phyloP scores from a whole-genome alignment of 2,329 filamentous ascomycete genomes.

The Alternaria brassicae region DNA sequence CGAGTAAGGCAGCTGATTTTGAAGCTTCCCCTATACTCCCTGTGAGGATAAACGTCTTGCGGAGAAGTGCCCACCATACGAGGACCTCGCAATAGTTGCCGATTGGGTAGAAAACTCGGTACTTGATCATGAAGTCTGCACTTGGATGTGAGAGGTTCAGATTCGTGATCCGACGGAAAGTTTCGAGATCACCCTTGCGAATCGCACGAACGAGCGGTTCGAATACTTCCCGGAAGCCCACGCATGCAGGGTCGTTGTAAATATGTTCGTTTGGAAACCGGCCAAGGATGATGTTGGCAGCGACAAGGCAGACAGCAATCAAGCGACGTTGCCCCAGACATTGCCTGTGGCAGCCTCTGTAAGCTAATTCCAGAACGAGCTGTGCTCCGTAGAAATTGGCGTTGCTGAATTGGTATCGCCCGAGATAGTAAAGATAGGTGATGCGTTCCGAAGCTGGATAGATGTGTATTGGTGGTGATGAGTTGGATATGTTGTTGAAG shows the following conservation, averaged over 20 bases:
- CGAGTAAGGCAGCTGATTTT: slow-evolving; percentile 71
- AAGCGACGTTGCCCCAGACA: slow-evolving; percentile 73
- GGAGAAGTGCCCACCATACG: slow-evolving; percentile 82
- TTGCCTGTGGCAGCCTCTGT: slow-evolving; percentile 69
- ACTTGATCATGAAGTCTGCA: slow-evolving; percentile 73
- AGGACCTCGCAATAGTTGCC: slow-evolving; percentile 79
- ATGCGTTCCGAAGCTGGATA: slow-evolving; percentile 89
- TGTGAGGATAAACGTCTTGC: slow-evolving; percentile 78
- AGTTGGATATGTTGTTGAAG: slow-evolving; percentile 84
- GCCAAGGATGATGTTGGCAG: slow-evolving; percentile 82
- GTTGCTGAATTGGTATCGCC: slow-evolving; percentile 86
- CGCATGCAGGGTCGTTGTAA: slow-evolving; percentile 73
- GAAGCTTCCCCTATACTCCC: slow-evolving; percentile 67
- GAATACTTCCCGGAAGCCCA: slow-evolving; percentile 70
- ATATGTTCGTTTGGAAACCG: slow-evolving; percentile 76
- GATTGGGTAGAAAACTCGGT: slow-evolving; percentile 77
- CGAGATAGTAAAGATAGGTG: slow-evolving; percentile 93
- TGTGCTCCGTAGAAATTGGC: slow-evolving; percentile 81
- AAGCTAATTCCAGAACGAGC: slow-evolving; percentile 78
- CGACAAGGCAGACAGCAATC: slow-evolving; percentile 84
- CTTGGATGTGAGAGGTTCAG: slow-evolving; percentile 34
- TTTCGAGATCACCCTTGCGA: slow-evolving; percentile 73
- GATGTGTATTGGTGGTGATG: slow-evolving; percentile 78
- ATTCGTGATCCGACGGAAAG: slow-evolving; percentile 74
- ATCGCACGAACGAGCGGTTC: slow-evolving; percentile 76